Percentiles rank a stretch among this genome's conserved stretches.
Evolutionary conservation across 805 yeast species (phyloP).

Genomic region (Wickerhamomyces chambardii): DNA sequence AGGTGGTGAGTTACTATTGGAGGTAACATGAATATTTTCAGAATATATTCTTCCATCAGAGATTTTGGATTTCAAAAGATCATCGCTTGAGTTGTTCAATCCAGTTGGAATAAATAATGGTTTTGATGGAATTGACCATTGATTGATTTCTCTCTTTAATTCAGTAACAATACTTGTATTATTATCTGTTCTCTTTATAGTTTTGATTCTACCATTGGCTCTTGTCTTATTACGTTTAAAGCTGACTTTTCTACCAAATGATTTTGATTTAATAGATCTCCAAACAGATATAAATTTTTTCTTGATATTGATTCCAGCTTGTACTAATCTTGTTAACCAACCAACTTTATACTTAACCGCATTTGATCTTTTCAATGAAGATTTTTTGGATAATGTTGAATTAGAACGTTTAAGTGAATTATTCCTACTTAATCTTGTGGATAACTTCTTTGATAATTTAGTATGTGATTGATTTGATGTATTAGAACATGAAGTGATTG

Average conservation of each 20-base stretch:
- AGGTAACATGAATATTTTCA: neutral
- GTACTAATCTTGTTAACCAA: conserved; percentile 21
- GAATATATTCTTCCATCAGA: conserved; percentile 3
- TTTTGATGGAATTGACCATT: conserved; percentile 7
- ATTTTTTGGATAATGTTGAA: conserved; percentile 6
- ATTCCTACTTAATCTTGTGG: neutral
- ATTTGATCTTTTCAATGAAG: conserved; percentile 21
- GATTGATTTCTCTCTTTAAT: conserved; percentile 16
- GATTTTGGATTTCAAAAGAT: too few species aligned
- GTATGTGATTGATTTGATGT: conserved; percentile 15
- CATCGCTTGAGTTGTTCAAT: too few species aligned
- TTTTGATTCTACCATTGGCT: neutral
- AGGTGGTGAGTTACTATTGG: conserved; percentile 5
- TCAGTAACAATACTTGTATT: conserved; percentile 9
- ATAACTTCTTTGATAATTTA: conserved; percentile 13
- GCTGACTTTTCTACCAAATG: conserved; percentile 8
- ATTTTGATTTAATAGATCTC: conserved; percentile 18
- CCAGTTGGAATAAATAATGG: neutral
- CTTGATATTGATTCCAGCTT: conserved; percentile 16
- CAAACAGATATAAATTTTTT: conserved; percentile 15
- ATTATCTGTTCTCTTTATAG: neutral
- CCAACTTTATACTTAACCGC: conserved; percentile 31
- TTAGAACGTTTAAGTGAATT: conserved; percentile 1
- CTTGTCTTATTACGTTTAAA: neutral
- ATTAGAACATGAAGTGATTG: conserved; percentile 20